Evolutionary conservation across 2,329 filamentous ascomycete species (phyloP), one percentile per base, ranked within the genome.

Genomic region (Metarhizium rileyi): DNA sequence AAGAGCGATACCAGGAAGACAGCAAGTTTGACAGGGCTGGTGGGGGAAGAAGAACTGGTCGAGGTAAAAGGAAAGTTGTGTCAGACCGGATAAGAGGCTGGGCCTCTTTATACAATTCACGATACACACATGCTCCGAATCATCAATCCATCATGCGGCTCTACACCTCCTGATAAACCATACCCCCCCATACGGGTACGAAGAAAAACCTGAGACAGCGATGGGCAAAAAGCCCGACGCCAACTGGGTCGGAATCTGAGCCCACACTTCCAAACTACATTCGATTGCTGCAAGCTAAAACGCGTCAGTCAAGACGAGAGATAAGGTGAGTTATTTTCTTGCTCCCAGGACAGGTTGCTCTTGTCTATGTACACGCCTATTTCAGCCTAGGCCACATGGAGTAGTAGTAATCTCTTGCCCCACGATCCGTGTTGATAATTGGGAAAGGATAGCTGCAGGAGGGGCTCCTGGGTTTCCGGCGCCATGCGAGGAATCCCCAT

Each of bases 401-500:
- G 22, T 36, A n/a, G 22, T 36, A n/a, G 5, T 9, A 47, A 41
- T 47, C 33, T 47, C 45, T 35, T n/a, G 45, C 45, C 45, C 45
- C 45, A 47, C 45, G 45, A 47, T 47, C 35, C 44, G 30, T 22
- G 45, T 47, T 27, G 28, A 27, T 40, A 44, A 43, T 44, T 23
- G 38, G 18, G 35, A 23, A 35, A 22, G 41, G 5, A n/a, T 28
- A 16, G 22, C 25, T 44, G 47, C 47, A 44, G 36, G n/a, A n/a
- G 41, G 38, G 47, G 33, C 3, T 33, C 7, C n/a, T 20, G 23
- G 38, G 30, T n/a, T 47, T 41, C 45, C 22, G 10, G 30, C 33
- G 44, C 28, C 44, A 38, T 46, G 18, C 44, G 23, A 30, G 20
- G 20, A 14, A 71, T 79, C 54, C 22, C 38, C 38, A 42, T 42